Conservation (phyloP, 2,329 filamentous ascomycete species). For the Hypoxylon sp. region DNA sequence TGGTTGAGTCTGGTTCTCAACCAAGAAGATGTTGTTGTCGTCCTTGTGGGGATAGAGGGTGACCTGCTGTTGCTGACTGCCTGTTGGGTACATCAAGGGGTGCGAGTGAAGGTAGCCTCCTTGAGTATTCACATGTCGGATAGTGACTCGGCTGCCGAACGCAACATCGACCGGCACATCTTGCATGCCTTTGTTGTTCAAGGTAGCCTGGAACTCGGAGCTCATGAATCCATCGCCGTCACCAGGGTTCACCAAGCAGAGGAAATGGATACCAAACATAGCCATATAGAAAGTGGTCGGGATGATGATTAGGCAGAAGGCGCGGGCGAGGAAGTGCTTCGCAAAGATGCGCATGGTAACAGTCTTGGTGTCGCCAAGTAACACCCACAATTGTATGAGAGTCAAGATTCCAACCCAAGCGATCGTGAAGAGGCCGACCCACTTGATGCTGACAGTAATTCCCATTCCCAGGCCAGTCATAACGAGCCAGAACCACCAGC, state of each 20-base stretch:
- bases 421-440: constrained; percentile 98
- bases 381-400: constrained; percentile 91
- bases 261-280: constrained; percentile 98
- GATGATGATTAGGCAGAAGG: constrained; percentile 92
- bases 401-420: constrained; percentile 97
- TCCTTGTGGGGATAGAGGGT: constrained; percentile 99
- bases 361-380: constrained; percentile 88
- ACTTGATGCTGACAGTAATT: constrained; percentile 95
- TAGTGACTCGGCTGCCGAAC: constrained; percentile 85
- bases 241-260: constrained; percentile 92
- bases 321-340: constrained; percentile 93
- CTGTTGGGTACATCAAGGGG: constrained; percentile 95
- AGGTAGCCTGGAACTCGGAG: constrained; percentile 96
- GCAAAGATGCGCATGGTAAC: constrained; percentile 88
- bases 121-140: constrained; percentile 97
- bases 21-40: constrained; percentile 93
- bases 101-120: constrained; percentile 98
- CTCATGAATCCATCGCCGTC: constrained; percentile 99
- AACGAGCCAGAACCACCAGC: constrained; percentile 98
- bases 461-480: constrained; percentile 89
- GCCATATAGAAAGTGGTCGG: constrained; percentile 91
- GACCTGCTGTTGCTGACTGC: constrained; percentile 98
- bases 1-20: constrained; percentile 97
- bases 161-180: constrained; percentile 93
- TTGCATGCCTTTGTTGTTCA: constrained; percentile 97